phyloP scores from a whole-genome alignment of 2,329 filamentous ascomycete species.

The Colletotrichum karsti region DNA sequence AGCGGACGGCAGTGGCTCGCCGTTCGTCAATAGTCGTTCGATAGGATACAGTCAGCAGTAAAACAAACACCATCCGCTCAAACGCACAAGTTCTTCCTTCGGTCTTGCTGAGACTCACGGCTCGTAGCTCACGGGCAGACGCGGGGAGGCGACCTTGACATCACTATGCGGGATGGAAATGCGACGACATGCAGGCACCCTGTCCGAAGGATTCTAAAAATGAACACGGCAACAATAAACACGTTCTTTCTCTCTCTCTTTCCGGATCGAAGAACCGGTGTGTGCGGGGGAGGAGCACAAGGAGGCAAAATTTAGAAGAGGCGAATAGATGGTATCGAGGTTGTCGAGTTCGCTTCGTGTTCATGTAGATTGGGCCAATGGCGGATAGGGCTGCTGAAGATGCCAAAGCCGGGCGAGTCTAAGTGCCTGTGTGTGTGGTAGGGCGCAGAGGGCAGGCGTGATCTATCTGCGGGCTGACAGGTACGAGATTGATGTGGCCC shows the following conservation, averaged over 20 bases:
- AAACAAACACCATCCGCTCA: no score
- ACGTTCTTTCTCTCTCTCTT: neutral
- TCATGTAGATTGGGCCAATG: neutral
- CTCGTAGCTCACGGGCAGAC: no score
- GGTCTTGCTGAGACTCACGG: no score
- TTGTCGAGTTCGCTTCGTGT: neutral
- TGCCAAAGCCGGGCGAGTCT: neutral
- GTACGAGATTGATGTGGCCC: neutral
- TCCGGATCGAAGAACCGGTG: no score
- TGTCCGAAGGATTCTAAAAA: neutral
- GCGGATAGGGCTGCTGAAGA: neutral
- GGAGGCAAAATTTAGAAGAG: no score
- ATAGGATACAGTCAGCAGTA: neutral
- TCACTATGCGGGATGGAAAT: neutral
- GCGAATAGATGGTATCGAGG: no score
- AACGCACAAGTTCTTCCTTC: no score
- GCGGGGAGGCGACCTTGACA: neutral
- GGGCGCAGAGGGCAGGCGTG: neutral
- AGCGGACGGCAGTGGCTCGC: neutral
- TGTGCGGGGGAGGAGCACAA: no score
- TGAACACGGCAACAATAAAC: no score
- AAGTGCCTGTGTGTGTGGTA: no score
- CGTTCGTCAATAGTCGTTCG: no score
- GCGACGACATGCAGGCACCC: neutral
- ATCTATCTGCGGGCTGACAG: neutral